phyloP scores from a whole-genome alignment of 169 alveolate genomes.

The Miamiensis avidus region DNA sequence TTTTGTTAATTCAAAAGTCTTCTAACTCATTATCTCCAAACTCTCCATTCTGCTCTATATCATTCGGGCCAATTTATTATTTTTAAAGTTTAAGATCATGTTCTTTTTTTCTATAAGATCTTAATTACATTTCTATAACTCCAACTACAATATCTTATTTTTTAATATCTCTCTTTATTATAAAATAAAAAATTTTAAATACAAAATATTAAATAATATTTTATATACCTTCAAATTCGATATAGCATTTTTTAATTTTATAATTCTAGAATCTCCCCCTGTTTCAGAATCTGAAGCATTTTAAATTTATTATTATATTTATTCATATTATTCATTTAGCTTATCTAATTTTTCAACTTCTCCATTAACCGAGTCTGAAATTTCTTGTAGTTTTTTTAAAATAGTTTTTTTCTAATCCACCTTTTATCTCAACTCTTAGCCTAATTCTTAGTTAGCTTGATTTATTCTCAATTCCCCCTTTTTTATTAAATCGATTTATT shows the following conservation, averaged over 20 bases:
- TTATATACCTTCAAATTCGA: neutral
- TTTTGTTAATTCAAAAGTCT: no score
- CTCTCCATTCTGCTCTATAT: no score
- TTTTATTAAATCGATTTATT: conserved; percentile 9
- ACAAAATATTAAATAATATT: no score
- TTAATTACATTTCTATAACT: no score
- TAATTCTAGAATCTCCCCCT: neutral
- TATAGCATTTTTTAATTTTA: conserved; percentile 15
- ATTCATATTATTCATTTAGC: conserved; percentile 27
- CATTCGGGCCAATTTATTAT: no score
- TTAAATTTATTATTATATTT: neutral
- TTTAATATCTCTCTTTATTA: no score
- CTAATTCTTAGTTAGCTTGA: conserved; percentile 2
- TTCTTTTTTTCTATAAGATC: no score
- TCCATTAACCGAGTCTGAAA: conserved; percentile 14
- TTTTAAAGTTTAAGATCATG: no score
- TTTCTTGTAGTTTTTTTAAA: neutral
- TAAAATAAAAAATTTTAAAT: no score
- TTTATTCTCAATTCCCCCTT: conserved; percentile 30
- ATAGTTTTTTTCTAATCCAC: conserved; percentile 21
- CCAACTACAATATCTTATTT: no score
- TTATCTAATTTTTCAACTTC: conserved; percentile 26
- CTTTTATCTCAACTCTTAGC: conserved; percentile 1
- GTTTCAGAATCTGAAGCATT: neutral
- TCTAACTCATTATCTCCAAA: no score